A percentile compares a stretch with the other conserved stretches of the same genome.
phyloP scores from a whole-genome alignment of 2,329 filamentous ascomycete genomes.

The Paecilomyces dactylethromorphus region DNA sequence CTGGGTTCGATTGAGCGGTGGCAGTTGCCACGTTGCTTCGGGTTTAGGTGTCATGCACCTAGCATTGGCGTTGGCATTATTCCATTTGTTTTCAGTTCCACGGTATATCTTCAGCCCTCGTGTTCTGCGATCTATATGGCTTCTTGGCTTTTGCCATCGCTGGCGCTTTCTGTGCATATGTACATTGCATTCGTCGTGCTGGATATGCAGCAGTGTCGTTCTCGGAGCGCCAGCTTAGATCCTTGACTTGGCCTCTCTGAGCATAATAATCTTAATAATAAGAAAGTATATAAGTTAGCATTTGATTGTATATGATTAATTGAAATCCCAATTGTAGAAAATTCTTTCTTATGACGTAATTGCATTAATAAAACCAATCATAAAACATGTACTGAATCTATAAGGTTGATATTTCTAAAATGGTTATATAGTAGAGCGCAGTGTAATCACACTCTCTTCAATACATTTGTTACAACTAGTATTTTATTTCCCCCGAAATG shows the following conservation, averaged over 20 bases:
- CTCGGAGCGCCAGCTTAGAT: neutral
- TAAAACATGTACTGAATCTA: no score
- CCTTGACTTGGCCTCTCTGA: neutral
- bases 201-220: neutral
- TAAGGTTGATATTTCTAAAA: no score
- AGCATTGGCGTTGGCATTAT: neutral
- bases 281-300: neutral
- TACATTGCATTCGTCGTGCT: neutral
- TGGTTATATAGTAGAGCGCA: no score
- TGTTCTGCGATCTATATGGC: neutral
- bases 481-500: no score
- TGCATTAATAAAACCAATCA: no score
- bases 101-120: neutral
- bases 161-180: neutral
- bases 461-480: no score
- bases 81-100: neutral
- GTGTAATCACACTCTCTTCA: no score
- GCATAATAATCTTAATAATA: neutral
- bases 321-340: neutral
- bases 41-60: neutral
- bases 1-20: neutral
- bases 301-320: neutral
- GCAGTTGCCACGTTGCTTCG: neutral
- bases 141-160: neutral
- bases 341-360: neutral